phyloP scores from a whole-genome alignment of 108 stramenopile species.

The Phaeodactylum tricornutum region DNA sequence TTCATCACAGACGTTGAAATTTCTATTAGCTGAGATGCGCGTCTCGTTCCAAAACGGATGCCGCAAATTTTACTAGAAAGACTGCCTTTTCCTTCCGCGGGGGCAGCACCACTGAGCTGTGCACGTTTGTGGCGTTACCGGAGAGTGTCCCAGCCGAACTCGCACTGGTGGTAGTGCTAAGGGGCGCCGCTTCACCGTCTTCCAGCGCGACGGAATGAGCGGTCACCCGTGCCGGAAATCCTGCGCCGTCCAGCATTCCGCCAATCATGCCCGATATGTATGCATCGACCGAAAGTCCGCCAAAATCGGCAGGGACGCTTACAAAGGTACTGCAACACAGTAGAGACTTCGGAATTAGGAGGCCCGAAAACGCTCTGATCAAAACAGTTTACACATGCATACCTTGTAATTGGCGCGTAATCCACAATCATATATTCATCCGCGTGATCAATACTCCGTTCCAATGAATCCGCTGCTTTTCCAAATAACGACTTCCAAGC shows the following conservation, averaged over 20 bases:
- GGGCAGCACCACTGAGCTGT: conserved; percentile 16
- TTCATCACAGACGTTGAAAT: too few species aligned
- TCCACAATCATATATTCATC: conserved; percentile 96
- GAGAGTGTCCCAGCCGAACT: too few species aligned
- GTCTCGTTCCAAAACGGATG: conserved; percentile 73
- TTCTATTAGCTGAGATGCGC: too few species aligned
- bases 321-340: conserved; percentile 49
- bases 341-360: not conserved
- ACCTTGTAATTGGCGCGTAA: conserved; percentile 70
- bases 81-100: conserved; percentile 81
- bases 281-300: conserved; percentile 85
- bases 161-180: not conserved
- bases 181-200: conserved; percentile 29
- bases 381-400: too few species aligned
- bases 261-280: conserved; percentile 88
- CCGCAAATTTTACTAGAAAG: conserved; percentile 86
- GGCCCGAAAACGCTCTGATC: too few species aligned
- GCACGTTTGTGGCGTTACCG: not conserved
- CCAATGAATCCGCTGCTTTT: conserved; percentile 89
- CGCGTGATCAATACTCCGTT: conserved; percentile 87
- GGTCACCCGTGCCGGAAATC: conserved; percentile 77
- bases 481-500: conserved; percentile 92
- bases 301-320: conserved; percentile 74
- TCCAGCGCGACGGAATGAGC: conserved; percentile 72
- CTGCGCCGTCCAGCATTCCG: conserved; percentile 75